Evolutionary conservation across 495 filamentous ascomycete genomes (phyloP), one percentile per base, ranked within the genome.

Genomic region (Hypoxylon crocopeplum): DNA sequence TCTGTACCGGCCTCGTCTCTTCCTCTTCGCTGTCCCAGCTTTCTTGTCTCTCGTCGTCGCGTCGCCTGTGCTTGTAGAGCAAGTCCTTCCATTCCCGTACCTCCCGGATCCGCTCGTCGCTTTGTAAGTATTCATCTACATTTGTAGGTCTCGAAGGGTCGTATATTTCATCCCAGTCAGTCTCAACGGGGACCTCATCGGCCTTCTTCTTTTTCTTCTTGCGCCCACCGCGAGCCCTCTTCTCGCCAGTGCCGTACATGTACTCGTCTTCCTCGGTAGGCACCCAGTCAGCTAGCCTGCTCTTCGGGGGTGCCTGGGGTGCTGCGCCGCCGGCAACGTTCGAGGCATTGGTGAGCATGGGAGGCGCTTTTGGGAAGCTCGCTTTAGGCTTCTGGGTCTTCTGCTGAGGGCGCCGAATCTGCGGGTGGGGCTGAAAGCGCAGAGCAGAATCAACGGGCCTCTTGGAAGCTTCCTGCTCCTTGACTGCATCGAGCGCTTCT

Each of bases 121-220:
- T 93, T 30, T 86, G 78, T 39, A 89, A 84, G 67, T 96, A 97
- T 69, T 96, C 89, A 39, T 92, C 86, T 53, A 93, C 92, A 49
- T 84, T 90, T 33, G 92, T 97, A 1, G 93, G 93, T 16, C 88
- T 75, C 2, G 88, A 80, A 0, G 91, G 89, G 64, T 97, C 93
- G 65, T 97, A 98, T 37, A 93, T 85, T 69, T 96, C 93, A 67
- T 96, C 90, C 93, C 93, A 97, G 67, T 96, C 86, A 34, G 89
- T 89, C 44, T 84, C 76, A 30, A 79, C 63, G 34, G 76, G 81
- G 5, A 81, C 71, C 32, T 83, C 77, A 19, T 89, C 86, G 30
- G 79, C 77, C 61, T 85, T 84, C 79, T 93, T 94, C 79, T 92
- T 94, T 70, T 89, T 85, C 77, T 93, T 93, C 54, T 84, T 78